These are phyloP conservation scores for Capsicum pubescens DNA, from an alignment of 257 asterid species.

Conservation along the genomic window DNA sequence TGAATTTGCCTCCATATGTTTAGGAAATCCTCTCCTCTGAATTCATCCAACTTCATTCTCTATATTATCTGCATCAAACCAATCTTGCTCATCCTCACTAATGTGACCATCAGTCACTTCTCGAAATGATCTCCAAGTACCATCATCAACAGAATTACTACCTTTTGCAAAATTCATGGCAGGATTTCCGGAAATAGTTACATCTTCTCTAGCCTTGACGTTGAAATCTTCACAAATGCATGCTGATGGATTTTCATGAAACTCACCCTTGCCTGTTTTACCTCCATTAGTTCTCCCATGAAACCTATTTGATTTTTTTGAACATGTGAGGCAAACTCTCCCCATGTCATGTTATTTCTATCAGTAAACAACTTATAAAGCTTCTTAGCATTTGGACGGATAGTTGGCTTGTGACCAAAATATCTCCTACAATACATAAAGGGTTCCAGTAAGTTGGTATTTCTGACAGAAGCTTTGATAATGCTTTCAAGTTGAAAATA, in stretches of 20 bases:
- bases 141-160: not conserved
- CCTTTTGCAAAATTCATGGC: not conserved
- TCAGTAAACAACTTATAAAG: constrained; percentile 49
- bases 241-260: constrained; percentile 72
- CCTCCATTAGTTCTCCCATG: constrained; percentile 76
- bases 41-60: constrained; percentile 39
- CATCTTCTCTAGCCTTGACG: constrained; percentile 25
- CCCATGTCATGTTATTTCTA: constrained; percentile 64
- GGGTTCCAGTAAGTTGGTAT: not conserved
- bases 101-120: constrained; percentile 46
- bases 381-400: constrained; percentile 73
- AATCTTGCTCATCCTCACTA: constrained; percentile 52
- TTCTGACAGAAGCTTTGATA: not conserved
- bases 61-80: constrained; percentile 48
- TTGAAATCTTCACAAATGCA: constrained; percentile 60
- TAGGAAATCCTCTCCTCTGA: constrained; percentile 23
- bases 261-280: constrained; percentile 61
- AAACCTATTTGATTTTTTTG: constrained; percentile 59
- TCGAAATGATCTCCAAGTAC: constrained; percentile 16
- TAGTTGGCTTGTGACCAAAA: constrained; percentile 70
- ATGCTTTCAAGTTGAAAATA: not conserved
- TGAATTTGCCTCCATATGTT: constrained; percentile 13
- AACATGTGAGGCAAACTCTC: constrained; percentile 54
- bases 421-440: constrained; percentile 59
- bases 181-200: constrained; percentile 18